phyloP scores from a whole-genome alignment of 2,329 filamentous ascomycete species.

The Calcarisporium arbuscula region DNA sequence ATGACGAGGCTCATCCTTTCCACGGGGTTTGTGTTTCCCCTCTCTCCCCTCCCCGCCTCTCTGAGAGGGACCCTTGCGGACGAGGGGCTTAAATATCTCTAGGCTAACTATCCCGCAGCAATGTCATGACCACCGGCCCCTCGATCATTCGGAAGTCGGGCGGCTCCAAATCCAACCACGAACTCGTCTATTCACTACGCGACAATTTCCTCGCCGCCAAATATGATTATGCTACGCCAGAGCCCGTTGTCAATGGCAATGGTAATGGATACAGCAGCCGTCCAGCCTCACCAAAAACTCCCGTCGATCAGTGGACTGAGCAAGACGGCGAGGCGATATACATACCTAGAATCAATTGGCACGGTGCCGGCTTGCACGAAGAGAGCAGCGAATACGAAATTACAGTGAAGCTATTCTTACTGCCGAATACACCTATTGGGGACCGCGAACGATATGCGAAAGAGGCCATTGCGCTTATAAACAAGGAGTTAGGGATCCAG shows the following conservation, averaged over 20 bases:
- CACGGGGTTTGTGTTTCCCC: conserved; percentile 60
- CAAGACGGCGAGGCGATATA: conserved; percentile 56
- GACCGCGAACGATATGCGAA: conserved; percentile 63
- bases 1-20: conserved; percentile 80
- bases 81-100: too few species aligned
- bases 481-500: conserved; percentile 68
- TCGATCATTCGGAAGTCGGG: conserved; percentile 76
- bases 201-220: conserved; percentile 75
- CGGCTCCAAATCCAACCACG: conserved; percentile 75
- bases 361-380: conserved; percentile 66
- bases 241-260: conserved; percentile 24
- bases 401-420: conserved; percentile 91
- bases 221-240: conserved; percentile 44
- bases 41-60: conserved; percentile 4
- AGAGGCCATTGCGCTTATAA: conserved; percentile 74
- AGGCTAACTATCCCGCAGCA: conserved; percentile 36
- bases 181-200: conserved; percentile 82
- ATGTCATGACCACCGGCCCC: conserved; percentile 78
- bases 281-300: conserved; percentile 17
- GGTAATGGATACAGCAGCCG: conserved; percentile 22
- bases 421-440: conserved; percentile 61
- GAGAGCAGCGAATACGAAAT: conserved; percentile 85
- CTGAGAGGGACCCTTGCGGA: background rate
- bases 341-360: conserved; percentile 72
- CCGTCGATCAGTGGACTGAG: conserved; percentile 60